Conservation (phyloP, 768 basidiomycete genomes). For the Hericium erinaceus region DNA sequence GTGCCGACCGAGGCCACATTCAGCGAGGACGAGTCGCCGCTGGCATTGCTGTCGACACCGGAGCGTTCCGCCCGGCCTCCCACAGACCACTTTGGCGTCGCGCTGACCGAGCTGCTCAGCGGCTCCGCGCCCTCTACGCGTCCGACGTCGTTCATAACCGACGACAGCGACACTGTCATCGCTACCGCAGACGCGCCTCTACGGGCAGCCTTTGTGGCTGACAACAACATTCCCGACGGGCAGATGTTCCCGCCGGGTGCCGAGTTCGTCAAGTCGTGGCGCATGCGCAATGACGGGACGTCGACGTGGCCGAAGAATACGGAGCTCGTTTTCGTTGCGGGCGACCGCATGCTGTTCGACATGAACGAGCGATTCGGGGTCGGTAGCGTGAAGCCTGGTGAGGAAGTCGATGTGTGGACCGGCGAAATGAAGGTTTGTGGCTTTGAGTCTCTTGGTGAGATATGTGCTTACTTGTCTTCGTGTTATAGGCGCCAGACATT, state of each 20-base stretch:
- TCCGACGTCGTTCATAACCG: not conserved
- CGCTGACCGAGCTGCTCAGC: not conserved
- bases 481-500: slow-evolving; percentile 47
- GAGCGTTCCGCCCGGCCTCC: slow-evolving; percentile 1
- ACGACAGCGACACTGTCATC: not conserved
- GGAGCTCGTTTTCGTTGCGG: slow-evolving; percentile 61
- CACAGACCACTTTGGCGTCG: not conserved
- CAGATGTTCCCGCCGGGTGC: slow-evolving; percentile 75
- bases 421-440: slow-evolving; percentile 50
- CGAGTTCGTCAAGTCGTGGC: slow-evolving; percentile 82
- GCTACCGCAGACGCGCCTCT: slow-evolving; percentile 20
- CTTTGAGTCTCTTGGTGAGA: too few relatives aligned
- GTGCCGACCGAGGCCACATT: not conserved
- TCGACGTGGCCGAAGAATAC: slow-evolving; percentile 62
- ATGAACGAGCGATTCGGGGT: slow-evolving; percentile 31
- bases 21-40: not conserved
- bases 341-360: slow-evolving; percentile 44
- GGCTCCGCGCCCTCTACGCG: not conserved
- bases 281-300: slow-evolving; percentile 55
- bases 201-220: slow-evolving; percentile 49
- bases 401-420: slow-evolving; percentile 56
- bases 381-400: slow-evolving; percentile 49
- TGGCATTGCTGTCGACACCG: slow-evolving; percentile 6
- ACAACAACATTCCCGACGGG: slow-evolving; percentile 67
- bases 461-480: too few relatives aligned